Evolutionary conservation across 1,284 basidiomycete genomes (phyloP).

Genomic region (Flammula alnicola): DNA sequence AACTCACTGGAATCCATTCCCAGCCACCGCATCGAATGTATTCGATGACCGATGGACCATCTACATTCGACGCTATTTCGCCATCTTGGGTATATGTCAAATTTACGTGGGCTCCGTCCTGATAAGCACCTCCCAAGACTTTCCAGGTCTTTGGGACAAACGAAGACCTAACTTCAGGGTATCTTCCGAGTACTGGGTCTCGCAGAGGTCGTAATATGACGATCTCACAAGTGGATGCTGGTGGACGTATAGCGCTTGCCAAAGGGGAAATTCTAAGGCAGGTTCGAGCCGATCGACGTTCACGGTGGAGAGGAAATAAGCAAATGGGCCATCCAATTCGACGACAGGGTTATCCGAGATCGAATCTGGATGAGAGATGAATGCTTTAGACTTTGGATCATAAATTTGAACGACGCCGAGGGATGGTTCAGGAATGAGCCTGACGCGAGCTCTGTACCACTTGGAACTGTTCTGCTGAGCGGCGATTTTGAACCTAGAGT

Average conservation of each 20-base stretch:
- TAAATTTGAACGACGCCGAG: conserved; percentile 61
- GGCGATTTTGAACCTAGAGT: conserved; percentile 72
- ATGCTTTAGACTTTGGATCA: conserved; percentile 53
- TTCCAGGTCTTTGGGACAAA: conserved; percentile 55
- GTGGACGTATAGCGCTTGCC: conserved; percentile 42
- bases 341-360: conserved; percentile 40
- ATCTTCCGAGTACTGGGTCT: conserved; percentile 57
- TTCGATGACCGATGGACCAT: conserved; percentile 72
- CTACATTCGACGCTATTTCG: conserved; percentile 39
- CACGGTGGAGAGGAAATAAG: conserved; percentile 83
- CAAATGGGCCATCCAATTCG: conserved; percentile 77
- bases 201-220: conserved; percentile 82
- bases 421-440: conserved; percentile 51
- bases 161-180: conserved; percentile 42
- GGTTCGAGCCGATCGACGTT: conserved; percentile 88
- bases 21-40: conserved; percentile 82
- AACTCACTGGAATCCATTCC: conserved; percentile 87
- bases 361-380: conserved; percentile 50
- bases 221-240: conserved; percentile 67
- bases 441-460: conserved; percentile 73
- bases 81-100: conserved; percentile 61
- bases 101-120: conserved; percentile 71
- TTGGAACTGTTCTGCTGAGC: conserved; percentile 74
- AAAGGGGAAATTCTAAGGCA: conserved; percentile 78
- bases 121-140: conserved; percentile 71